Percentiles rank a stretch among this genome's conserved stretches.
These are phyloP conservation scores for Flaveria linearis DNA, from an alignment of 129 eudicot genomes.

Conservation along the genomic window DNA sequence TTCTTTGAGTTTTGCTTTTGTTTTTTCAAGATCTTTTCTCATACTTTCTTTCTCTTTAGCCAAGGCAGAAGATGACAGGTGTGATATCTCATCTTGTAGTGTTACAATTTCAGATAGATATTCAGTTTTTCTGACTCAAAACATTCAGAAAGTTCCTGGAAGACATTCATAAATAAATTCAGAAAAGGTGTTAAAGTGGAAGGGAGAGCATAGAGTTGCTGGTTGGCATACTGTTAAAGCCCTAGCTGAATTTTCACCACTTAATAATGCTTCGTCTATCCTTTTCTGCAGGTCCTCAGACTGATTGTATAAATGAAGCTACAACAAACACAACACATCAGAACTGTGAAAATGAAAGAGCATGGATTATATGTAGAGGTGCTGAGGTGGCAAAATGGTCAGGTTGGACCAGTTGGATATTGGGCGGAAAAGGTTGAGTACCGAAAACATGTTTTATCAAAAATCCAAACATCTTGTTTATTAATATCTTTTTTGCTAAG, in stretches of 20 bases:
- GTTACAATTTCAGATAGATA: constrained; percentile 50
- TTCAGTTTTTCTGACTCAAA: constrained; percentile 60
- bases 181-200: background rate
- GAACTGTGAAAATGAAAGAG: constrained; percentile 11
- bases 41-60: constrained; percentile 80
- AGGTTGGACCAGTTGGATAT: background rate
- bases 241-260: constrained; percentile 51
- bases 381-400: background rate
- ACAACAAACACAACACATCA: constrained; percentile 24
- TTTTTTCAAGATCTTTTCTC: constrained; percentile 94
- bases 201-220: constrained; percentile 12
- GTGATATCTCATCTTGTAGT: constrained; percentile 60
- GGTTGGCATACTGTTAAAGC: constrained; percentile 51
- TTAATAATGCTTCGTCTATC: constrained; percentile 45
- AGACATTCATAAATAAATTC: constrained; percentile 18
- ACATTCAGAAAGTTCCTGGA: constrained; percentile 65
- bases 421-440: background rate
- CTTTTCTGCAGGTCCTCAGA: constrained; percentile 51
- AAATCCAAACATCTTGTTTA: background rate
- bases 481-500: background rate
- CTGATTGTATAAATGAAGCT: constrained; percentile 61
- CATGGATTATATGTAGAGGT: constrained; percentile 14
- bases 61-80: constrained; percentile 65
- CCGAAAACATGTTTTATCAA: constrained; percentile 7
- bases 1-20: constrained; percentile 82